A percentile compares a stretch with the other conserved stretches of the same genome.
Conservation (phyloP, 495 filamentous ascomycete species). For the Podospora pseudoanserina region DNA sequence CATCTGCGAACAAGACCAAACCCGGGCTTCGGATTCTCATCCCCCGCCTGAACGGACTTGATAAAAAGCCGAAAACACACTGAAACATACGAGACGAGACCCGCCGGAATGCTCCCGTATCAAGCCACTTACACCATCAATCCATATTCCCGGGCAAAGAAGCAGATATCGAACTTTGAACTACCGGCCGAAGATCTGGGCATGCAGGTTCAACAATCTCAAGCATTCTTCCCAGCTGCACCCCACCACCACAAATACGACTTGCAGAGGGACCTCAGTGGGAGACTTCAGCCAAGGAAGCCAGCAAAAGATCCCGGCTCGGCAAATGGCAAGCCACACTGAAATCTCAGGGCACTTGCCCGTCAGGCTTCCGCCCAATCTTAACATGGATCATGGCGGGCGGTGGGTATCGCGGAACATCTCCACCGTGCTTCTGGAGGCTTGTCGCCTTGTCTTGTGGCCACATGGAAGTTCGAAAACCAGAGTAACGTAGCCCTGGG, state of each 20-base stretch:
- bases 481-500: conserved; percentile 17
- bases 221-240: conserved; percentile 11
- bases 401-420: conserved; percentile 15
- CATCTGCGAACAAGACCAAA: neutral
- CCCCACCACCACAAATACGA: conserved; percentile 13
- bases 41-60: neutral
- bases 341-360: conserved; percentile 16
- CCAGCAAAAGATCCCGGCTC: conserved; percentile 23
- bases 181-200: conserved; percentile 20
- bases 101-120: neutral
- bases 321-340: conserved; percentile 29
- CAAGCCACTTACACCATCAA: conserved; percentile 11
- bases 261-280: neutral
- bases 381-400: conserved; percentile 9
- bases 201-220: conserved; percentile 23
- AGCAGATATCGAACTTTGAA: neutral
- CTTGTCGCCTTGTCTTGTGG: conserved; percentile 24
- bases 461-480: conserved; percentile 31
- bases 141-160: neutral
- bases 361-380: conserved; percentile 9
- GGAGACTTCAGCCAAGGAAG: neutral
- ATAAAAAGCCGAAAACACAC: neutral
- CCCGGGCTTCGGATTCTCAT: neutral
- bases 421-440: conserved; percentile 20
- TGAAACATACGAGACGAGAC: neutral